Conservation (phyloP, 2,329 filamentous ascomycete species). For the Beauveria pseudobassiana region DNA sequence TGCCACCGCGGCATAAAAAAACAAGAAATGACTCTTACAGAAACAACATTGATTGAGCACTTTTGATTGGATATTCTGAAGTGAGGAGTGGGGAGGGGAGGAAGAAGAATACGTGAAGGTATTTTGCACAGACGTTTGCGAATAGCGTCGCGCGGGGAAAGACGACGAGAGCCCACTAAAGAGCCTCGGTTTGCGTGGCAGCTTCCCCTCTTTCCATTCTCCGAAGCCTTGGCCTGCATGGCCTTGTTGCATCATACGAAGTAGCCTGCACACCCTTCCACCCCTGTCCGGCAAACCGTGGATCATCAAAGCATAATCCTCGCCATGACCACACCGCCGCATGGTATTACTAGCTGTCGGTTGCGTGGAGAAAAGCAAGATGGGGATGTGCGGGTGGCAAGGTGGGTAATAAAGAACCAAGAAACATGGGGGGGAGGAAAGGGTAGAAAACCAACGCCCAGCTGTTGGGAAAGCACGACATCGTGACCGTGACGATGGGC, state of each 20-base stretch:
- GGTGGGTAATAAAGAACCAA: background rate
- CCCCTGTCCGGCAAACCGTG: background rate
- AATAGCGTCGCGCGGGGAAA: background rate
- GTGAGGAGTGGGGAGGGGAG: background rate
- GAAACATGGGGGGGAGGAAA: background rate
- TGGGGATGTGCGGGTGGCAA: background rate
- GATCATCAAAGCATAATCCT: background rate
- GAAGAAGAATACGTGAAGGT: background rate
- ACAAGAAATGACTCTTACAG: background rate
- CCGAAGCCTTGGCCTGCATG: background rate
- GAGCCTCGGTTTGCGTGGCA: background rate
- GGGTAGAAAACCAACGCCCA: background rate
- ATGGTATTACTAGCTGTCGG: too few species aligned
- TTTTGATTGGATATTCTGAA: background rate
- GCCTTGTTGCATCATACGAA: too few species aligned
- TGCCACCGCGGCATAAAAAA: background rate
- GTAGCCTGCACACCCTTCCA: background rate
- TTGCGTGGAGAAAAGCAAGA: background rate
- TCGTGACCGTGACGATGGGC: background rate
- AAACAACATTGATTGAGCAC: background rate
- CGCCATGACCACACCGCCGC: too few species aligned
- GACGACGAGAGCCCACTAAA: background rate
- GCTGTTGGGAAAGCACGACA: background rate
- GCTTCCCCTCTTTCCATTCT: conserved; percentile 7
- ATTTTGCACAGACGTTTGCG: conserved; percentile 1